Percentiles rank a stretch among this genome's conserved stretches.
Conservation (phyloP, 768 basidiomycete genomes). For the Myochromella boudieri region DNA sequence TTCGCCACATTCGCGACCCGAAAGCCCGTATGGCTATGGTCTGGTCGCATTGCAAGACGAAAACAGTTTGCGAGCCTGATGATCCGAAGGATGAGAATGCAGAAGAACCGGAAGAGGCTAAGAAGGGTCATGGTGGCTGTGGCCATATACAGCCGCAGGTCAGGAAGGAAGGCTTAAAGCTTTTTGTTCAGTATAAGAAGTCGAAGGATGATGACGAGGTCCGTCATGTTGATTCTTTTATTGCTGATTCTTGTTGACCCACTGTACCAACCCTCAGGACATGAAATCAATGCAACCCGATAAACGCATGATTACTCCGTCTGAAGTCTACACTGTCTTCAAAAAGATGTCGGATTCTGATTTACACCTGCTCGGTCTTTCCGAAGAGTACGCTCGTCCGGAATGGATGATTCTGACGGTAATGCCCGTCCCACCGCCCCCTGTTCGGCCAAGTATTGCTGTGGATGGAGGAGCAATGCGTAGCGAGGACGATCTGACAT, state of each 20-base stretch:
- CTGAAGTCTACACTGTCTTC: slow-evolving; percentile 91
- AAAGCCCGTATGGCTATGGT: slow-evolving; percentile 86
- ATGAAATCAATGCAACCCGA: slow-evolving; percentile 80
- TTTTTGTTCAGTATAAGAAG: slow-evolving; percentile 93
- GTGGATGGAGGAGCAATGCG: slow-evolving; percentile 97
- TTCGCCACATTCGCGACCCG: slow-evolving; percentile 82
- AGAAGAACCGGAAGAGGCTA: slow-evolving; percentile 67
- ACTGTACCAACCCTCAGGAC: slow-evolving; percentile 48
- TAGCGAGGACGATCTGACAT: slow-evolving; percentile 97
- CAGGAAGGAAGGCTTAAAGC: slow-evolving; percentile 92
- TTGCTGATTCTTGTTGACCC: slow-evolving; percentile 6
- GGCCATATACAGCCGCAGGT: slow-evolving; percentile 89
- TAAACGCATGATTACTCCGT: slow-evolving; percentile 78
- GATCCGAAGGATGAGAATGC: slow-evolving; percentile 85
- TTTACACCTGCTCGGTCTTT: slow-evolving; percentile 85
- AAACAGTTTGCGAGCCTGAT: slow-evolving; percentile 87
- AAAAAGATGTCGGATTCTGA: slow-evolving; percentile 94
- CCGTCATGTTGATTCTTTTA: slow-evolving; percentile 29
- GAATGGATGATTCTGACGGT: slow-evolving; percentile 99
- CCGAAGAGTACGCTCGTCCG: slow-evolving; percentile 93
- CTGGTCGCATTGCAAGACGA: slow-evolving; percentile 85
- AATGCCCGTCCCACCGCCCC: slow-evolving; percentile 95
- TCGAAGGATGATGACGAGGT: slow-evolving; percentile 95
- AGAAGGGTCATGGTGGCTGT: slow-evolving; percentile 96
- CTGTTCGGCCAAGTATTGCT: slow-evolving; percentile 96